A percentile compares a stretch with the other conserved stretches of the same genome.
phyloP scores from a whole-genome alignment of 257 asterid species.

The Ocimum tenuiflorum region DNA sequence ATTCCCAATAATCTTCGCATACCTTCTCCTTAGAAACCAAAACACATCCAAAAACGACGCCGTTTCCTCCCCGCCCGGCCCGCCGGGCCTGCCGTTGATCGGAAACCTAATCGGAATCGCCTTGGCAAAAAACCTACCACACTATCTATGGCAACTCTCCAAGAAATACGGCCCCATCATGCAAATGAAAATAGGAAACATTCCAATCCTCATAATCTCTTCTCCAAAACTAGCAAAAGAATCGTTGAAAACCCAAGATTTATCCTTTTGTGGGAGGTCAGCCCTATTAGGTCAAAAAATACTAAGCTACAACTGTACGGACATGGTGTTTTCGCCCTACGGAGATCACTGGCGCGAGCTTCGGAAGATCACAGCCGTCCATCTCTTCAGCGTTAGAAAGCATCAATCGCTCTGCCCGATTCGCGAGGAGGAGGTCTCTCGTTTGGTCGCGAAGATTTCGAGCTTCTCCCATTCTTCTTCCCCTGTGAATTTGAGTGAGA shows the following conservation, averaged over 20 bases:
- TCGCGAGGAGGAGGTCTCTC: slow-evolving; percentile 11
- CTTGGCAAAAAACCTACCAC: neutral
- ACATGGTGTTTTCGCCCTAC: slow-evolving; percentile 13
- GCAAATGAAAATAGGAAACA: neutral
- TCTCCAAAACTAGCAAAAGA: slow-evolving; percentile 13
- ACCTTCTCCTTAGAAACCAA: neutral
- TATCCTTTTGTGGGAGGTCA: neutral
- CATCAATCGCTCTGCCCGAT: slow-evolving; percentile 9
- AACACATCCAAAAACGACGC: neutral
- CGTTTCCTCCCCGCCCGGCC: slow-evolving; percentile 16
- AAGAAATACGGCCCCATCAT: slow-evolving; percentile 17
- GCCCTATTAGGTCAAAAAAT: neutral
- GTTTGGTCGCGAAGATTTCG: neutral
- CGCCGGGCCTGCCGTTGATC: slow-evolving; percentile 17
- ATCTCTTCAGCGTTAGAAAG: slow-evolving; percentile 6
- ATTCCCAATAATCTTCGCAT: neutral
- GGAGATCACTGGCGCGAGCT: slow-evolving; percentile 6
- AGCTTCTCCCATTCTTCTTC: neutral
- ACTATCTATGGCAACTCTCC: slow-evolving; percentile 10
- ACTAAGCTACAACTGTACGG: slow-evolving; percentile 2
- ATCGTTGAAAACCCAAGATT: slow-evolving; percentile 21
- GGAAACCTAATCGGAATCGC: slow-evolving; percentile 22
- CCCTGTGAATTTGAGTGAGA: neutral
- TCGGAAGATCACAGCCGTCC: neutral
- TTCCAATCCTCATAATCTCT: slow-evolving; percentile 6